Conservation (phyloP, 495 filamentous ascomycete genomes). For the Neurospora sp. region DNA sequence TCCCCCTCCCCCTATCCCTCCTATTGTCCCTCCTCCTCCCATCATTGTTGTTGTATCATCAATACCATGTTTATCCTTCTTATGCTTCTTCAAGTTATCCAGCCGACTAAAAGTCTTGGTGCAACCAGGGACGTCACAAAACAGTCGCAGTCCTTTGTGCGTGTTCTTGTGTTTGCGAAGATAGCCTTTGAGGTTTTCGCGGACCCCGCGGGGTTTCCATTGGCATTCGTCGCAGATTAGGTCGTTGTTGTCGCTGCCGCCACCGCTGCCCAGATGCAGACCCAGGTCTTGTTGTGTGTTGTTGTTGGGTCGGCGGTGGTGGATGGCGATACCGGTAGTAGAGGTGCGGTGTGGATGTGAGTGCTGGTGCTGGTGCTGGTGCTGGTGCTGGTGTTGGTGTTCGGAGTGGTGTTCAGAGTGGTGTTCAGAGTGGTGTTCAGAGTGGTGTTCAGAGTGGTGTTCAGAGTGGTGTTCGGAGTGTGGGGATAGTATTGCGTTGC, state of each 20-base stretch:
- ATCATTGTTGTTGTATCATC: constrained; percentile 9
- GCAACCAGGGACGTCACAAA: constrained; percentile 24
- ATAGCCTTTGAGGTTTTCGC: constrained; percentile 27
- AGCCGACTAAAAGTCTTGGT: constrained; percentile 31
- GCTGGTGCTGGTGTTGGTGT: too few species aligned
- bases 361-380: not conserved
- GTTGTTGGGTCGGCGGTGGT: not conserved
- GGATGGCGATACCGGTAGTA: not conserved
- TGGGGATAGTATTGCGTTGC: not conserved
- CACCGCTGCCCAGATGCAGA: not conserved
- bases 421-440: not conserved
- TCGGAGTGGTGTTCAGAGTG: not conserved
- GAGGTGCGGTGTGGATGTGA: not conserved
- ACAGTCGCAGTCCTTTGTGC: constrained; percentile 23
- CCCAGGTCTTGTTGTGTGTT: not conserved
- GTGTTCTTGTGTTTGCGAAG: constrained; percentile 30
- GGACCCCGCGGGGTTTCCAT: constrained; percentile 27
- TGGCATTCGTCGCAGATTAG: constrained; percentile 28
- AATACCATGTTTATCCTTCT: constrained; percentile 27
- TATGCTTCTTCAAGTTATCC: constrained; percentile 35
- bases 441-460: not conserved
- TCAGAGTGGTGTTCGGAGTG: not conserved
- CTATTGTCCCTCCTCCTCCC: not conserved
- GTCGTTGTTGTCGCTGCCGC: constrained; percentile 5
- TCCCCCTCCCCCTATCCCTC: not conserved